Evolutionary conservation across 2,329 filamentous ascomycete species (phyloP).

Genomic region (Diaporthe sp.): DNA sequence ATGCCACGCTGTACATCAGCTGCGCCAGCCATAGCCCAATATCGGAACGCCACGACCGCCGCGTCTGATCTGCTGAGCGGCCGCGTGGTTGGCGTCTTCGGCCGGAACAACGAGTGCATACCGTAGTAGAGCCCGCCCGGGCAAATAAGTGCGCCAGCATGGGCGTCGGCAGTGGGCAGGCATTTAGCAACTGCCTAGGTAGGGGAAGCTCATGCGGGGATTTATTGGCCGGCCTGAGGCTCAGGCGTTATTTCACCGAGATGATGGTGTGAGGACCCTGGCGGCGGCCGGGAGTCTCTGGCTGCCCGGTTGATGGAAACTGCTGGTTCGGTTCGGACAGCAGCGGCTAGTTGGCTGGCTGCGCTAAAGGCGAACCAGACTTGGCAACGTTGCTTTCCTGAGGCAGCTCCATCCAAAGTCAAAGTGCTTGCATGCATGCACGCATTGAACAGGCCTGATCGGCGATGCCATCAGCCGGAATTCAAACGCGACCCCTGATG

Average conservation of each 20-base stretch:
- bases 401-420: constrained; percentile 4
- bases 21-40: neutral
- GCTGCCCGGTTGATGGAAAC: constrained; percentile 3
- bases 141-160: constrained; percentile 12
- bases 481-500: constrained; percentile 7
- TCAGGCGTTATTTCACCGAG: constrained; percentile 29
- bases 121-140: neutral
- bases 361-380: constrained; percentile 18
- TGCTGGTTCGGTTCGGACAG: constrained; percentile 27
- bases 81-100: constrained; percentile 2
- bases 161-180: constrained; percentile 22
- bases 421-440: constrained; percentile 9
- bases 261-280: constrained; percentile 34
- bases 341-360: neutral
- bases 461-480: constrained; percentile 21
- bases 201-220: neutral
- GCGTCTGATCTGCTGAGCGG: constrained; percentile 27
- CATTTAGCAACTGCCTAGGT: constrained; percentile 3
- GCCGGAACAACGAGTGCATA: neutral
- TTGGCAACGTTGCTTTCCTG: constrained; percentile 16
- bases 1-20: constrained; percentile 23
- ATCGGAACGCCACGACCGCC: constrained; percentile 32
- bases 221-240: constrained; percentile 28
- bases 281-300: constrained; percentile 13
- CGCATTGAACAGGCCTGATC: constrained; percentile 9